Evolutionary conservation across 495 filamentous ascomycete genomes (phyloP), one percentile per base, ranked within the genome.

Genomic region (Xylaria palmicola): DNA sequence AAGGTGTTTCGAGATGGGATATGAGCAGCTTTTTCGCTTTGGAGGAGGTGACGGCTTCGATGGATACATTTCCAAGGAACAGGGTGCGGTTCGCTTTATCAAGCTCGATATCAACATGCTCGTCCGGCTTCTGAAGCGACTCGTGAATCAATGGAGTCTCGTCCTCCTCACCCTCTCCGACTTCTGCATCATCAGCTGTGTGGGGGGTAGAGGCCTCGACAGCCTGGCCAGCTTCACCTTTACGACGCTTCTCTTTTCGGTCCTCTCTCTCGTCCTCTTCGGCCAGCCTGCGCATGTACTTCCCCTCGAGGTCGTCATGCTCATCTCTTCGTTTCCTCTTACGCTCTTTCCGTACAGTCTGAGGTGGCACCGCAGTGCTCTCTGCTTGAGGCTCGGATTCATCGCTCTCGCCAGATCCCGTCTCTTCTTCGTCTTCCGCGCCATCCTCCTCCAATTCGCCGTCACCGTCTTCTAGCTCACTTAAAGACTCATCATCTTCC

Each of bases 61-160:
- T 88, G 6, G 92, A 92, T 27, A 98, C 89, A 66, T 99, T 99
- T 62, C 89, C 90, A 27, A 99, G 78, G 74, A 97, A 99, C 43
- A 99, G 85, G 3, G 95, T 98, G 20, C 94, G 88, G 58, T 84
- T 84, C 15, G 94, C 90, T 73, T 96, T 97, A 39, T 94, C 89
- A 0, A 95, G 58, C 60, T 95, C 91, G 3, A 75, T 54, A 17
- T 72, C 74, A 7, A 71, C 64, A 54, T 73, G 62, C 15, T 80
- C 79, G 34, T 75, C 74, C 17, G 68, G 62, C 49, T 72, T 71
- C 39, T 65, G 59, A 24, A 81, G 67, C n/a, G 81, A 79, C 55
- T 85, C 82, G 65, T 85, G 82, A 4, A 81, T 56, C 29, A 72
- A 63, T 1, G 78, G 73, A 7, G 61, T 50, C 47, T 72, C 68